A percentile compares a stretch with the other conserved stretches of the same genome.
These are phyloP conservation scores for Plectranthus barbatus DNA, from an alignment of 257 asterid genomes.

Conservation along the genomic window DNA sequence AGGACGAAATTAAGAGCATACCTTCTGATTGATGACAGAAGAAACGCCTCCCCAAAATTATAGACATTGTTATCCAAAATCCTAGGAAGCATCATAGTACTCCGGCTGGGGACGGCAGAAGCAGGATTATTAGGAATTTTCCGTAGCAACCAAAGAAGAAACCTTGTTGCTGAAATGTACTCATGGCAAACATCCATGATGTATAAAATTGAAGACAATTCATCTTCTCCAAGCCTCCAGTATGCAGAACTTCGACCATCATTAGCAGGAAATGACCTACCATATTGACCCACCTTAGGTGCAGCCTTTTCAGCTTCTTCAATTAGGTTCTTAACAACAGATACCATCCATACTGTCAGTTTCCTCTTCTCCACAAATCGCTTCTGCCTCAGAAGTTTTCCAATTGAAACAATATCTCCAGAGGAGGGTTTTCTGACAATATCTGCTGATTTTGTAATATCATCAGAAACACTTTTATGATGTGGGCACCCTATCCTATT, in stretches of 20 bases:
- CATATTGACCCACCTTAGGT: conserved; percentile 59
- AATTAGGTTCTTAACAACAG: conserved; percentile 57
- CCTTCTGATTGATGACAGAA: conserved; percentile 77
- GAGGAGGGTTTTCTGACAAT: conserved; percentile 34
- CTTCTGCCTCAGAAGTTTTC: conserved; percentile 65
- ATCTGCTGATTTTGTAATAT: conserved; percentile 43
- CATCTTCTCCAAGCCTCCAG: conserved; percentile 96
- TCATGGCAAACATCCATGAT: conserved; percentile 84
- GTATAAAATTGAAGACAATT: conserved; percentile 64
- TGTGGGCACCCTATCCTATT: conserved; percentile 72
- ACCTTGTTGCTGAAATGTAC: conserved; percentile 58
- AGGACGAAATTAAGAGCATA: conserved; percentile 10
- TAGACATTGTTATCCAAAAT: conserved; percentile 51
- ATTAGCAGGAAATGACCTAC: conserved; percentile 47
- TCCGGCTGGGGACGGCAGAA: conserved; percentile 55
- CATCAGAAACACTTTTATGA: conserved; percentile 58
- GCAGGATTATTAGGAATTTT: conserved; percentile 58
- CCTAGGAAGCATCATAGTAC: conserved; percentile 52
- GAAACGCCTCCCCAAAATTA: conserved; percentile 83
- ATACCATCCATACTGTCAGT: conserved; percentile 60
- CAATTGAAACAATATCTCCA: conserved; percentile 62
- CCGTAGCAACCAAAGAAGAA: conserved; percentile 89
- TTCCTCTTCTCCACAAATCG: conserved; percentile 65
- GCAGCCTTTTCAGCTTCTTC: conserved; percentile 73
- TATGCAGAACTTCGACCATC: conserved; percentile 54